Percentiles rank a stretch among this genome's conserved stretches.
phyloP scores from a whole-genome alignment of 345 rosid species.

The Theobroma cacao region DNA sequence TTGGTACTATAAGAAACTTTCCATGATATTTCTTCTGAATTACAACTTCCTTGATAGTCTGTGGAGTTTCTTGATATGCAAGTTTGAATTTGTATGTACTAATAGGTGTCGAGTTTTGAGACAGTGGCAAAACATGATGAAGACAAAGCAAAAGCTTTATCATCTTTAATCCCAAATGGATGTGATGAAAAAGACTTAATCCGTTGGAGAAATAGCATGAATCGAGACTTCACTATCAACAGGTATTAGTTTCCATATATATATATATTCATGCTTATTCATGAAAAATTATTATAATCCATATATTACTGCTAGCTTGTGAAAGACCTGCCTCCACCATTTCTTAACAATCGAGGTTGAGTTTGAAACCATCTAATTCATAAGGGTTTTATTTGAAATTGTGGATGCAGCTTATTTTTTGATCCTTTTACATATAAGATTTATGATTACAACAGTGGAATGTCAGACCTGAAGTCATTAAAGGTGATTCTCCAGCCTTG shows the following conservation, averaged over 20 bases:
- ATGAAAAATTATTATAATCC: not conserved
- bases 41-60: not conserved
- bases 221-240: constrained; percentile 90
- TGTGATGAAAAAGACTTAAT: constrained; percentile 48
- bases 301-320: constrained; percentile 3
- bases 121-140: constrained; percentile 45
- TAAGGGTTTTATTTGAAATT: constrained; percentile 13
- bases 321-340: not conserved
- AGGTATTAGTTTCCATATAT: constrained; percentile 44
- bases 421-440: constrained; percentile 63
- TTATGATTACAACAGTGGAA: constrained; percentile 73
- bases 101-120: constrained; percentile 87
- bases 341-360: not conserved
- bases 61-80: not conserved
- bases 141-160: constrained; percentile 33
- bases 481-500: constrained; percentile 49
- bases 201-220: constrained; percentile 78
- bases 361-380: constrained; percentile 14
- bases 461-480: constrained; percentile 64
- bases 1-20: not conserved
- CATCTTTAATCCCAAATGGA: constrained; percentile 32
- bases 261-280: constrained; percentile 7
- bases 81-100: constrained; percentile 15
- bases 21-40: not conserved
- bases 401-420: constrained; percentile 53